These are phyloP conservation scores for Arabis alpina DNA, from an alignment of 345 rosid genomes.

Conservation along the genomic window DNA sequence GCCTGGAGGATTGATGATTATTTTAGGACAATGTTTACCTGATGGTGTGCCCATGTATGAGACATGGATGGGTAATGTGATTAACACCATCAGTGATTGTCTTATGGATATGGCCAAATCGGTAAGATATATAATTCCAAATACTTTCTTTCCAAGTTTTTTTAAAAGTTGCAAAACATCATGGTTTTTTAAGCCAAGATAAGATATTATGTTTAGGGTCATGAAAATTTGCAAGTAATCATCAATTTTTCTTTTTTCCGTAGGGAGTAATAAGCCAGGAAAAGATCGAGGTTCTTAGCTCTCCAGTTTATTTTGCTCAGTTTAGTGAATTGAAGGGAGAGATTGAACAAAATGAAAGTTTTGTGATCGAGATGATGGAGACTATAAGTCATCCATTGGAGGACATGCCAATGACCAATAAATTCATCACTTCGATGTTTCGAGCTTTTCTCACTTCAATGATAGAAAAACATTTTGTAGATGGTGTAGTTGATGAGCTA, in stretches of 20 bases:
- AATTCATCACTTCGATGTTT: constrained; percentile 1
- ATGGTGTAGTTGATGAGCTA: constrained; percentile 4
- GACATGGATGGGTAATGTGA: not conserved
- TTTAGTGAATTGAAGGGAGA: constrained; percentile 24
- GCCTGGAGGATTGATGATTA: constrained; percentile 40
- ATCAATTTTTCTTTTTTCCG: not conserved
- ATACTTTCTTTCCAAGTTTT: no score
- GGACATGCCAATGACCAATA: not conserved
- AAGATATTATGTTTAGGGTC: not conserved
- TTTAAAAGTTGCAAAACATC: no score
- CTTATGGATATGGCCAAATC: constrained; percentile 17
- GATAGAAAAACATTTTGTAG: constrained; percentile 26
- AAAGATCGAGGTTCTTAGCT: constrained; percentile 29
- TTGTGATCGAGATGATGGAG: constrained; percentile 43
- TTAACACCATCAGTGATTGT: constrained; percentile 24
- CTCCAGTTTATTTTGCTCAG: constrained; percentile 19
- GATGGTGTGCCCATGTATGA: constrained; percentile 23
- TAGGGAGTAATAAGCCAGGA: constrained; percentile 30
- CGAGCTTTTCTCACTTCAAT: not conserved
- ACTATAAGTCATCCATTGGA: not conserved
- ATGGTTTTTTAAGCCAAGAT: not conserved
- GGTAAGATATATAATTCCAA: constrained; percentile 22
- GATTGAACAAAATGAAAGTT: constrained; percentile 32
- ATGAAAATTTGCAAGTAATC: not conserved
- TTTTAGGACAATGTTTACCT: constrained; percentile 11